Evolutionary conservation across 768 basidiomycete genomes (phyloP), one percentile per base, ranked within the genome.

Genomic region (Clavaria fumosa): DNA sequence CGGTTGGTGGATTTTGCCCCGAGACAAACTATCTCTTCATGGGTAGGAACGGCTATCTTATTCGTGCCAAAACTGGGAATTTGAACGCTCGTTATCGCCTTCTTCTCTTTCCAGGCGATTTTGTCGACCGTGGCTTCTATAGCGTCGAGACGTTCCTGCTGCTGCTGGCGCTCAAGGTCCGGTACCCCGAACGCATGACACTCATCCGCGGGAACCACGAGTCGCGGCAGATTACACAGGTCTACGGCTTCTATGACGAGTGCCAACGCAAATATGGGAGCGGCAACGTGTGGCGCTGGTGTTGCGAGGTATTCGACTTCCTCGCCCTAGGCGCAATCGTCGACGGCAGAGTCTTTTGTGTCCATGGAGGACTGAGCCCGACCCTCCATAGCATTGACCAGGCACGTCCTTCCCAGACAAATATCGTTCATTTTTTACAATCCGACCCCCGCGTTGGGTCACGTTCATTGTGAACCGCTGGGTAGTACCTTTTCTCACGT

Each of bases 141-240:
- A 80, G 76, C 53, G 88, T 96, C 41, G 93, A 97, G 54, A 96
- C 93, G 0, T 93, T 96, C 55, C 72, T 95, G 14, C 75, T 97
- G 31, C 72, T 96, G 14, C 74, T 97, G 46, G 89, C 90, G 0
- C 75, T 95, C 54, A 99, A 99, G 58, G 84, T 93, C 43, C 85
- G 93, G 15, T 96, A 95, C 56, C 93, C 91, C 19, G 93, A 96
- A 53, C 79, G 90, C 37, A 93, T 97, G 55, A 95, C 89, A 0
- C 78, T 97, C 45, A 91, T 97, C 45, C 72, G 93, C 32, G 93
- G 93, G 7, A 97, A 97, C 69, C 93, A 97, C 64, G 93, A 97
- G 56, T 89, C 84, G 4, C 70, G 93, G 3, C 93, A 96, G 53
- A 96, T 97, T 48, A 97, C 93, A 0, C 93, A 97, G 54, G 86